These are phyloP conservation scores for Ustilago loliicola DNA, from an alignment of 1,284 basidiomycete genomes.

Conservation along the genomic window DNA sequence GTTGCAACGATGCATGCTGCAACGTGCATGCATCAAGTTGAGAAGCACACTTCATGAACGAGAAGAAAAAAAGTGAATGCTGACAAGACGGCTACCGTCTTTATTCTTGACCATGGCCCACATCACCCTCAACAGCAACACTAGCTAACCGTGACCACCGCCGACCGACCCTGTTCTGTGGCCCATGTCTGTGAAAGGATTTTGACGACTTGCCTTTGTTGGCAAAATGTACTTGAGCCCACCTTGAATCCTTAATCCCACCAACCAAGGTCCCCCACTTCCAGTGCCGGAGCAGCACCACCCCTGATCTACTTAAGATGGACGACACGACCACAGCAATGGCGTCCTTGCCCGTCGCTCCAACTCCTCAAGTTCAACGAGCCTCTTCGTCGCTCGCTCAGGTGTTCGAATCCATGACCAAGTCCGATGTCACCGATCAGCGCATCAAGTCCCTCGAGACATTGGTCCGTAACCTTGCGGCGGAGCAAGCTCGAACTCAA, in stretches of 20 bases:
- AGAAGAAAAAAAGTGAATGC: too few relatives aligned
- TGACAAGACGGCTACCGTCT: too few relatives aligned
- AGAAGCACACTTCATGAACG: too few relatives aligned
- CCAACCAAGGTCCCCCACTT: neutral
- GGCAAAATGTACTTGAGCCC: too few relatives aligned
- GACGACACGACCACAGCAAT: neutral
- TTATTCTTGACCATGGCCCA: too few relatives aligned
- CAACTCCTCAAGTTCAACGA: conserved; percentile 6
- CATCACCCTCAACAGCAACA: too few relatives aligned
- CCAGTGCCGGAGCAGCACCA: too few relatives aligned
- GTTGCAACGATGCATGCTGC: neutral
- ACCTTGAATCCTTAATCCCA: neutral
- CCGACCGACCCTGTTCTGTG: too few relatives aligned
- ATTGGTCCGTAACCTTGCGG: neutral
- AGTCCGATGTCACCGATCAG: neutral
- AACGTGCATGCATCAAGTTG: too few relatives aligned
- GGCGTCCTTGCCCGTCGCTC: neutral
- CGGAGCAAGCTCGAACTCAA: neutral
- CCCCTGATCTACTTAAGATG: neutral
- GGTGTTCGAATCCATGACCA: neutral
- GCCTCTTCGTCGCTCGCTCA: conserved; percentile 1
- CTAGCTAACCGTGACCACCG: too few relatives aligned
- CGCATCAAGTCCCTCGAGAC: conserved; percentile 6
- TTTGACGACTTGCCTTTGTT: too few relatives aligned
- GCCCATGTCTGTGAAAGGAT: too few relatives aligned